phyloP scores from a whole-genome alignment of 148 eudicot genomes.

The Rhododendron vialii region DNA sequence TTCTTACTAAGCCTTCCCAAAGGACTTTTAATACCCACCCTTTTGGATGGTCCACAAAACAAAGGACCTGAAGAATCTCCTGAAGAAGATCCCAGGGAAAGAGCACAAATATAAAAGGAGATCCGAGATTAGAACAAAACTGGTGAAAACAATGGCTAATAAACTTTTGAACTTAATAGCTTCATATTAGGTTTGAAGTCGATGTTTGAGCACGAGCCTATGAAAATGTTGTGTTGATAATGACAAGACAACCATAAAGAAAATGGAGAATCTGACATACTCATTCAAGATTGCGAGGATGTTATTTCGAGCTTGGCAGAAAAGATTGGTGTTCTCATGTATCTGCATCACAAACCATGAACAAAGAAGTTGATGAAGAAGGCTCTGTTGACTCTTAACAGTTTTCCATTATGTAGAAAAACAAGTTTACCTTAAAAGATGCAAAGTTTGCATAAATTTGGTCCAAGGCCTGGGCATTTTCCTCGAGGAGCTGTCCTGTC shows the following conservation, averaged over 20 bases:
- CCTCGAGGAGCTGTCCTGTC: conserved; percentile 83
- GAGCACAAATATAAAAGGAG: neutral
- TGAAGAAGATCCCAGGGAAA: neutral
- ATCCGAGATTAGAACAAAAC: neutral
- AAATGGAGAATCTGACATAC: conserved; percentile 36
- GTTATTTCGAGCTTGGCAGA: conserved; percentile 72
- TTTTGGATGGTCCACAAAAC: neutral
- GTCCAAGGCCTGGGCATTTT: conserved; percentile 69
- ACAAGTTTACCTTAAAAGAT: conserved; percentile 51
- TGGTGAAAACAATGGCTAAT: neutral
- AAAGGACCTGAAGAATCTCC: neutral
- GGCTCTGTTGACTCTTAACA: neutral
- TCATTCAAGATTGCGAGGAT: conserved; percentile 61
- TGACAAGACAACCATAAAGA: neutral
- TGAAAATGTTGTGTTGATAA: neutral
- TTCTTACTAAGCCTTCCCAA: neutral
- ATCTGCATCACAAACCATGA: conserved; percentile 26
- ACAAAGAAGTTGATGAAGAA: neutral
- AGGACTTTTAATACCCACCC: neutral
- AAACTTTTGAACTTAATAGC: neutral
- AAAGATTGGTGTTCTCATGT: conserved; percentile 66
- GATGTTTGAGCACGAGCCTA: neutral
- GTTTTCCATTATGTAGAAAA: neutral
- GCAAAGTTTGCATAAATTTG: conserved; percentile 76
- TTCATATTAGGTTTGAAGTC: neutral